Evolutionary conservation across 2,329 filamentous ascomycete genomes (phyloP).

Genomic region (Graphiopsis chlorocephala): DNA sequence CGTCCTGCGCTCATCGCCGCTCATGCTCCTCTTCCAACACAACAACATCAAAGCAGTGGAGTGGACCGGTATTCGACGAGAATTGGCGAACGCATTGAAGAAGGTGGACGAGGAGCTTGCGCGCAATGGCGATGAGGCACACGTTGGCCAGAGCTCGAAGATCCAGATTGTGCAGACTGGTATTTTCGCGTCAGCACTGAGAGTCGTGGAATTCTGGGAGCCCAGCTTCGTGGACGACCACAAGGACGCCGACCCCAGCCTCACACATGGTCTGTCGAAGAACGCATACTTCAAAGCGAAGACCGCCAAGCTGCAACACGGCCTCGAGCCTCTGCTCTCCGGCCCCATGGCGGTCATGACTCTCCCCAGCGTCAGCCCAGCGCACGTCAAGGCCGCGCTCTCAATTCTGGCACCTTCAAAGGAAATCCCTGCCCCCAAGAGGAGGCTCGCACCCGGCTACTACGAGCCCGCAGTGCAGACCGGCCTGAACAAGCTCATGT

Average conservation of each 20-base stretch:
- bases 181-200: slow-evolving; percentile 82
- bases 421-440: slow-evolving; percentile 73
- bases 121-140: slow-evolving; percentile 62
- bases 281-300: slow-evolving; percentile 52
- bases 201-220: slow-evolving; percentile 77
- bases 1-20: slow-evolving; percentile 76
- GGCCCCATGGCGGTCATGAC: slow-evolving; percentile 79
- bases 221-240: slow-evolving; percentile 31
- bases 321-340: slow-evolving; percentile 71
- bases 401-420: slow-evolving; percentile 71
- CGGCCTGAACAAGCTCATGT: slow-evolving; percentile 79
- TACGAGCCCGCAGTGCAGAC: slow-evolving; percentile 75
- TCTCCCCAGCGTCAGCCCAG: slow-evolving; percentile 78
- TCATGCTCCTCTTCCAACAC: slow-evolving; percentile 84
- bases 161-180: slow-evolving; percentile 83
- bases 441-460: slow-evolving; percentile 74
- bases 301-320: slow-evolving; percentile 51
- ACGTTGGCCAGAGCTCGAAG: slow-evolving; percentile 47
- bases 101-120: slow-evolving; percentile 60
- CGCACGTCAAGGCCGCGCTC: slow-evolving; percentile 77
- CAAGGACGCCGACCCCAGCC: slow-evolving; percentile 41
- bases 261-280: slow-evolving; percentile 60
- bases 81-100: slow-evolving; percentile 59
- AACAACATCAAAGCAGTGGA: slow-evolving; percentile 73
- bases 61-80: slow-evolving; percentile 70